Evolutionary conservation across 1,139 yeast genomes (phyloP).

Genomic region (Saccharomyces hybrid): DNA sequence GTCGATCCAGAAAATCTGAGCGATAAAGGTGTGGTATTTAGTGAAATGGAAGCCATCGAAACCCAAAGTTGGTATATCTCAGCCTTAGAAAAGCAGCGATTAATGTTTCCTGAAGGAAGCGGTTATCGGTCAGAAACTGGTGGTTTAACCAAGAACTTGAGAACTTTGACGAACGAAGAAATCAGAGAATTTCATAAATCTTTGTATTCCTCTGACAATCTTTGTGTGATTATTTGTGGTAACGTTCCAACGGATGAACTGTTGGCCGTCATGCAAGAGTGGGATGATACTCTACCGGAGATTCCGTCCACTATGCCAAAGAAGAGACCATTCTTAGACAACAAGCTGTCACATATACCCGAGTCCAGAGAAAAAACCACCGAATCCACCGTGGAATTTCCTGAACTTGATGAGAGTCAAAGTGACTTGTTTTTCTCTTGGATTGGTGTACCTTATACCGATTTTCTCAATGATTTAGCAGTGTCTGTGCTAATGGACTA

Average conservation of each 20-base stretch:
- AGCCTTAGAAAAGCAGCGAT: slow-evolving; percentile 54
- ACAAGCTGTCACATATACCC: slow-evolving; percentile 43
- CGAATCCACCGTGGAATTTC: slow-evolving; percentile 59
- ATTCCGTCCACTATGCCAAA: slow-evolving; percentile 34
- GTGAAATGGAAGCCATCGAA: slow-evolving; percentile 95
- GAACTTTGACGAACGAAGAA: slow-evolving; percentile 63
- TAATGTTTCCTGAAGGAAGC: slow-evolving; percentile 51
- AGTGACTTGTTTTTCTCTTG: slow-evolving; percentile 73
- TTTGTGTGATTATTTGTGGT: slow-evolving; percentile 79
- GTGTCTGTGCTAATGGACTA: slow-evolving; percentile 70
- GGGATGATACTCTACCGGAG: slow-evolving; percentile 51
- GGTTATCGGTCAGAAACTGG: slow-evolving; percentile 95
- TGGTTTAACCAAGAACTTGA: slow-evolving; percentile 71
- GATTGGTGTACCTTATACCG: slow-evolving; percentile 68
- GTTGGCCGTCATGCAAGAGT: slow-evolving; percentile 48
- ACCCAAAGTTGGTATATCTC: slow-evolving; percentile 69
- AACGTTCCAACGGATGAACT: slow-evolving; percentile 71
- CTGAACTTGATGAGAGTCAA: slow-evolving; percentile 80
- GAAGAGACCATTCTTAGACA: slow-evolving; percentile 75
- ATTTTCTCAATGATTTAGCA: slow-evolving; percentile 53
- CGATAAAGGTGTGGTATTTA: slow-evolving; percentile 94
- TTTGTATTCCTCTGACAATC: slow-evolving; percentile 75
- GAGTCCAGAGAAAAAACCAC: slow-evolving; percentile 31
- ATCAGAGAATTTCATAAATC: slow-evolving; percentile 67
- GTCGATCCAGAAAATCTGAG: slow-evolving; percentile 75